Evolutionary conservation across 2,329 filamentous ascomycete genomes (phyloP).

Genomic region (Cylindrodendrum hubeiense): DNA sequence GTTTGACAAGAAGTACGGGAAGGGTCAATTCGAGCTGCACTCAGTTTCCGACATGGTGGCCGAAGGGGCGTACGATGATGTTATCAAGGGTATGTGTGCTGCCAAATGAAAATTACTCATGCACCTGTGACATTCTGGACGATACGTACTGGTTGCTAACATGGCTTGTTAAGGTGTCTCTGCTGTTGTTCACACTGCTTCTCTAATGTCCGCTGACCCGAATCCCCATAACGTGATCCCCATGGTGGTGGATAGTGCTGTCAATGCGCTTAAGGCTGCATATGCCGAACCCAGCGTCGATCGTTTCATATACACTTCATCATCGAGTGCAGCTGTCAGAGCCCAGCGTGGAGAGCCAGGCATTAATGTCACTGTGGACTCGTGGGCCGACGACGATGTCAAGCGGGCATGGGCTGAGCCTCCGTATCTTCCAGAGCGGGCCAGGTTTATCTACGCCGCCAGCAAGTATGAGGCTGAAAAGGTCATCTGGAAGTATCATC

Average conservation of each 20-base stretch:
- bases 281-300: slow-evolving; percentile 48
- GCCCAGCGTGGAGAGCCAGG: not conserved
- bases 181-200: slow-evolving; percentile 54
- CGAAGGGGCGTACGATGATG: slow-evolving; percentile 40
- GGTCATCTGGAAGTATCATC: slow-evolving; percentile 49
- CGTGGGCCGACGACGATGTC: slow-evolving; percentile 51
- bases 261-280: slow-evolving; percentile 49
- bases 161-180: slow-evolving; percentile 25
- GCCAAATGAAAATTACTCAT: too few relatives aligned
- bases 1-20: slow-evolving; percentile 48
- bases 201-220: slow-evolving; percentile 45
- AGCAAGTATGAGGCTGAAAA: slow-evolving; percentile 50
- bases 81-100: slow-evolving; percentile 40
- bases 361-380: slow-evolving; percentile 34
- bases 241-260: slow-evolving; percentile 42
- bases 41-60: slow-evolving; percentile 48
- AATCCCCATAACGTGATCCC: slow-evolving; percentile 55
- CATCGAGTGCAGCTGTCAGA: slow-evolving; percentile 5
- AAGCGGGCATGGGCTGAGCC: slow-evolving; percentile 50
- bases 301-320: slow-evolving; percentile 49
- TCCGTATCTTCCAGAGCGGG: slow-evolving; percentile 44
- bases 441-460: slow-evolving; percentile 47
- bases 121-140: too few relatives aligned
- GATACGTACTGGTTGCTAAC: too few relatives aligned
- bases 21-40: slow-evolving; percentile 47